These are phyloP conservation scores for Stramenopiles sp. DNA, from an alignment of 352 stramenopile genomes.

Conservation along the genomic window DNA sequence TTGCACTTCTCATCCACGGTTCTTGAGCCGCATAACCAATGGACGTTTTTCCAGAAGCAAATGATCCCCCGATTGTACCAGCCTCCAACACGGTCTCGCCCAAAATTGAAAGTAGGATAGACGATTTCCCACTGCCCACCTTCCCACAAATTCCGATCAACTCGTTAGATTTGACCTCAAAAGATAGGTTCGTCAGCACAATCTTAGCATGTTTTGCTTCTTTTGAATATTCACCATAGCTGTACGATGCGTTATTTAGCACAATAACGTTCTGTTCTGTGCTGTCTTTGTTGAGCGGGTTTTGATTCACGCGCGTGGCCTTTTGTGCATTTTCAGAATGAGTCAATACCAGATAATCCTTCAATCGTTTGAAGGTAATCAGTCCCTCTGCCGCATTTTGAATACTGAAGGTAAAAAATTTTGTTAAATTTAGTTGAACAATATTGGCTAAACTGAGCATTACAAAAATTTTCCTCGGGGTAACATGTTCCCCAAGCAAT, in stretches of 20 bases:
- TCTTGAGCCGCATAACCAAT: constrained; percentile 36
- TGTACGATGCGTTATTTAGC: neutral
- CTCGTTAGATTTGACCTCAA: constrained; percentile 42
- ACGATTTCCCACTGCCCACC: constrained; percentile 42
- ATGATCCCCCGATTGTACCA: neutral
- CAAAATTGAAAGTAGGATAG: constrained; percentile 26
- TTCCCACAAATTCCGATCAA: constrained; percentile 51
- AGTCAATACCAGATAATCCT: neutral
- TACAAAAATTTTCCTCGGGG: neutral
- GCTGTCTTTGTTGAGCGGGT: too few relatives aligned
- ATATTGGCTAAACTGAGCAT: neutral
- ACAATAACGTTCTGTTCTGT: too few relatives aligned
- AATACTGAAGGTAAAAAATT: neutral
- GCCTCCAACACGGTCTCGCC: neutral
- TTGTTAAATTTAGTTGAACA: neutral
- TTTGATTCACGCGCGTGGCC: too few relatives aligned
- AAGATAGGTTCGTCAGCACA: constrained; percentile 24
- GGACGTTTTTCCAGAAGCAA: neutral
- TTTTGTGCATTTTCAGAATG: too few relatives aligned
- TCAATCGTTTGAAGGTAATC: neutral
- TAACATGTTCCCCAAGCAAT: neutral
- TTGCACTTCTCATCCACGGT: constrained; percentile 69
- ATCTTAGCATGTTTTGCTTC: too few relatives aligned
- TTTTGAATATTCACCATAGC: neutral
- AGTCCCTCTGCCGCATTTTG: neutral